Base-by-base conservation (phyloP, 2,329 filamentous ascomycete species). In the Hymenotorrendiella dingleyae region DNA sequence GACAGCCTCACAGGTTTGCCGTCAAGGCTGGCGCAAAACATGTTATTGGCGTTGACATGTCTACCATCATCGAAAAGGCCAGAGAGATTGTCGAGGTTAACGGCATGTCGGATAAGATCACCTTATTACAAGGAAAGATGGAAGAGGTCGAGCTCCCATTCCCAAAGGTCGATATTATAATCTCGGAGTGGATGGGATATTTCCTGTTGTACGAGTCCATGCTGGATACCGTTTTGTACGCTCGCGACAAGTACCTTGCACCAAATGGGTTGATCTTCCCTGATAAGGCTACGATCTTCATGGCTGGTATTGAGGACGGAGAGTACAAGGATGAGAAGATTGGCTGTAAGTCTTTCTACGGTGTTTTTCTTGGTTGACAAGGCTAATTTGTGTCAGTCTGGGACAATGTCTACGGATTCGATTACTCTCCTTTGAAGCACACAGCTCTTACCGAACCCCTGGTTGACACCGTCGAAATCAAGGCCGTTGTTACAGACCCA, bases 261-360 rank as follows among this genome's bases (percentile, higher is more conserved):
- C 83, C 86, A 64, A 86, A 86, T 55, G 91, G 91, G 52, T 74
- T 96, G 58, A 97, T 98, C 69, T 97, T 97, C 78, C 93, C 93
- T 16, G 93, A 98, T 71, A 97, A 95, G 78, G 93, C 93, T 40
- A 96, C 88, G 58, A 95, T 98, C 65, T 96, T 89, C 69, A 81
- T 94, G 66, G 93, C 89, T 46, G 93, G 86, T 61, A 98, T 98
- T 50, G 93, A 98, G 72, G 93, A 98, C 62, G 93, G 93, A 54
- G 93, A 98, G 50, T 98, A 98, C 79, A 97, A 97, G 76, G 91
- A 97, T 52, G 93, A 98, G 74, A 98, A 98, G 78, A 98, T 98
- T 62, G 91, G 90, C 68, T 98, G 91, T 97, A 67, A 72, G 88
- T 69, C 40, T 35, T 37, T 9, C 12, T 19, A 4, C 8, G 1